Conservation (phyloP, 495 filamentous ascomycete species). For the Penicillium robsamsonii region DNA sequence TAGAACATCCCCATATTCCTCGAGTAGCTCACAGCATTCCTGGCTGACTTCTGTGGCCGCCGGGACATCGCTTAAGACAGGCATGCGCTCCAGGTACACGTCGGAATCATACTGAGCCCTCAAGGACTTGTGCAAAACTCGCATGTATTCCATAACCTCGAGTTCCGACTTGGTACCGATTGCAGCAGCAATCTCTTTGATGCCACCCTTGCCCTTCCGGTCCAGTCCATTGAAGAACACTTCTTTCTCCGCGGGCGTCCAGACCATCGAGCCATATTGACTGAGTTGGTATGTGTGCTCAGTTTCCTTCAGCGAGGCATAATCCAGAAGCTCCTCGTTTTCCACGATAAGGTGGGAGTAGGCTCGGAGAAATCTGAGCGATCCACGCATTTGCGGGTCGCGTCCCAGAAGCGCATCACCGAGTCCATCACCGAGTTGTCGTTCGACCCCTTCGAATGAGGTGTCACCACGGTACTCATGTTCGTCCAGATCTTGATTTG, state of each 20-base stretch:
- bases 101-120: constrained; percentile 31
- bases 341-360: constrained; percentile 63
- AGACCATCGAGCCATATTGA: constrained; percentile 65
- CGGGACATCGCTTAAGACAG: constrained; percentile 51
- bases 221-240: constrained; percentile 63
- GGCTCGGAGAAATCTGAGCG: constrained; percentile 14
- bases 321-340: constrained; percentile 44
- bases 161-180: constrained; percentile 70
- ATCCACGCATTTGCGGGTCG: constrained; percentile 7
- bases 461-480: neutral
- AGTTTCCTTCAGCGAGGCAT: constrained; percentile 3
- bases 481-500: neutral
- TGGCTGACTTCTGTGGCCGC: constrained; percentile 71
- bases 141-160: constrained; percentile 69
- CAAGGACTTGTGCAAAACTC: constrained; percentile 54
- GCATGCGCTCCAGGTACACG: constrained; percentile 18
- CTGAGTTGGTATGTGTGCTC: constrained; percentile 31
- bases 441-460: neutral
- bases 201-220: constrained; percentile 59
- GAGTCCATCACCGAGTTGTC: constrained; percentile 1
- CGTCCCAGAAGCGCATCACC: constrained; percentile 6
- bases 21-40: constrained; percentile 63
- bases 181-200: constrained; percentile 56
- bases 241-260: constrained; percentile 69
- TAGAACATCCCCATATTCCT: constrained; percentile 63